Base-by-base conservation (phyloP, 2,329 filamentous ascomycete species). In the Pseudogymnoascus sp. region DNA sequence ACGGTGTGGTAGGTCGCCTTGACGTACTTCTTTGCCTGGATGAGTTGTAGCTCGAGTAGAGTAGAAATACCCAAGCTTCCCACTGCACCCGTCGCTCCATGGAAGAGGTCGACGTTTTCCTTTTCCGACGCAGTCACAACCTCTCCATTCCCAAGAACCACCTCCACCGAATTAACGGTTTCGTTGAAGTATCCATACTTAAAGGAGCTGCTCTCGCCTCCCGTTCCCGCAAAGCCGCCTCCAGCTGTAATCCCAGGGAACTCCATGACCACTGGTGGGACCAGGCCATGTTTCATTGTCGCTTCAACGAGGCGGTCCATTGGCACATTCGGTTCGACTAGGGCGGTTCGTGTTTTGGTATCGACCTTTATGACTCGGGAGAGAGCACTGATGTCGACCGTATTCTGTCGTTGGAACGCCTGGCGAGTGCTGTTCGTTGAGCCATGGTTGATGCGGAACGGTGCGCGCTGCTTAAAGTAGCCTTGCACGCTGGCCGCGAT, bases 231-330 rank as follows among this genome's bases (percentile, higher is more conserved):
- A 68, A 86, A 89, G 0, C 83, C 85, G 2, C 86, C 86, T 12
- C 86, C 86, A 0, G 81, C 82, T 0, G 86, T 89, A 64, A 89
- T 89, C 0, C 84, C 84, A 0, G 85, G 85, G 58, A 89, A 86
- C 66, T 89, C 86, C 82, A 88, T 88, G 3, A 89, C 84, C 0
- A 89, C 84, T 0, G 80, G 81, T 1, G 81, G 85, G 1, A 89
- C 72, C 0, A 89, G 73, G 0, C 80, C 80, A 57, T 82, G 68
- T 4, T 73, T 70, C 53, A 85, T 66, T 0, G 84, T 84, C 1
- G 78, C 82, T 60, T 80, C 77, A 0, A 88, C 80, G 1, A 89
- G 75, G 0, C 74, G 74, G 62, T 87, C 85, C 85, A 89, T 89
- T 0, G 84, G 77, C 3, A 89, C 85, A 65, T 89, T 89, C 0